Conservation (phyloP, 2,329 filamentous ascomycete species). For the Spiromastix sp. region DNA sequence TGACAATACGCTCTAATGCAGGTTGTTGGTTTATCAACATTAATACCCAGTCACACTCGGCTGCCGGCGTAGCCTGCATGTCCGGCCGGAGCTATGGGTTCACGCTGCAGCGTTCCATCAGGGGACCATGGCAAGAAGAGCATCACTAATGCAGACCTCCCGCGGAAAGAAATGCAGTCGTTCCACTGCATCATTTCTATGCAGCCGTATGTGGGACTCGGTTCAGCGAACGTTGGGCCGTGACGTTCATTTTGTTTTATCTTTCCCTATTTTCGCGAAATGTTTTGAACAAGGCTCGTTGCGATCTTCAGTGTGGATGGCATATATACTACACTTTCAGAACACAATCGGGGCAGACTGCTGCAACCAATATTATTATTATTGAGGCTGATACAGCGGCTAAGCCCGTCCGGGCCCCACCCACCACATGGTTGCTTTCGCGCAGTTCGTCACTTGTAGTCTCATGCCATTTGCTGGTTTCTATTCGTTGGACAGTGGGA, state of each 20-base stretch:
- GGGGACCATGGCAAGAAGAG: neutral
- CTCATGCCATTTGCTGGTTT: too few species aligned
- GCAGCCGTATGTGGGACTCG: conserved; percentile 12
- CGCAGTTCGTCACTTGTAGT: too few species aligned
- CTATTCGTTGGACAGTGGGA: too few species aligned
- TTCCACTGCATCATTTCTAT: conserved; percentile 20
- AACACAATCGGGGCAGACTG: too few species aligned
- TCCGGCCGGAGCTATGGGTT: neutral
- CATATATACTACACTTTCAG: too few species aligned
- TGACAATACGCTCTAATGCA: neutral
- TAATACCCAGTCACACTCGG: neutral
- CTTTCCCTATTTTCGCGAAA: too few species aligned
- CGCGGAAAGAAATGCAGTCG: conserved; percentile 17
- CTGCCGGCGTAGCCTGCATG: neutral
- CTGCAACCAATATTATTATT: too few species aligned
- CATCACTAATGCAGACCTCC: conserved; percentile 5
- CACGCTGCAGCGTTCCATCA: neutral
- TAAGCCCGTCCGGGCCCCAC: conserved; percentile 23
- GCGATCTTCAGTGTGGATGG: too few species aligned
- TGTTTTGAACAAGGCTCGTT: too few species aligned
- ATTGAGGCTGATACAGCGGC: conserved; percentile 15
- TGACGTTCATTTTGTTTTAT: too few species aligned
- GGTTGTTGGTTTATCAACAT: neutral
- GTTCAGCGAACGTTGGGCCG: too few species aligned
- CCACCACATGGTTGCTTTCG: conserved; percentile 18